phyloP scores from a whole-genome alignment of 148 eudicot species.

The Rhododendron kiyosumense region DNA sequence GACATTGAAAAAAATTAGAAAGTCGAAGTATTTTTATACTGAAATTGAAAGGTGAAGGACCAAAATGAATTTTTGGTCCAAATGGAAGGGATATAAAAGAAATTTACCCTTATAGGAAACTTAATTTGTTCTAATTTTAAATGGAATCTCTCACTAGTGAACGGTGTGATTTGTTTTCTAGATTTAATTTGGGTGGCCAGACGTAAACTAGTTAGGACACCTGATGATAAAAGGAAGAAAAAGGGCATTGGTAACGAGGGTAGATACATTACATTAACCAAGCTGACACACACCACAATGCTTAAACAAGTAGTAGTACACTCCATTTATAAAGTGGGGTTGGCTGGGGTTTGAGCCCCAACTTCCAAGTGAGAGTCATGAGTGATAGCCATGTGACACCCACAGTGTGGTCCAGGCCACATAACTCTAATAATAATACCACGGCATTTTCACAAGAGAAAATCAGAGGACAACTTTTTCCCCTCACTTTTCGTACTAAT shows the following conservation, averaged over 20 bases:
- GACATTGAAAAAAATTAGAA: too few relatives aligned
- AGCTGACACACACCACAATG: not conserved
- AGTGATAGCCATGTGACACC: conserved; percentile 35
- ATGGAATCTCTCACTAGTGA: too few relatives aligned
- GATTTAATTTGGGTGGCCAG: rapidly evolving
- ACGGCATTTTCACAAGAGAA: not conserved
- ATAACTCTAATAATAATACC: not conserved
- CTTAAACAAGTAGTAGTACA: not conserved
- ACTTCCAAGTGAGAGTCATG: conserved; percentile 8
- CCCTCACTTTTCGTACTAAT: not conserved
- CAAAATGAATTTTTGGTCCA: too few relatives aligned
- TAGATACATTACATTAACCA: not conserved
- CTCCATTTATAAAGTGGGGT: not conserved
- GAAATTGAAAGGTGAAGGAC: too few relatives aligned
- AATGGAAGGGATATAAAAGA: too few relatives aligned
- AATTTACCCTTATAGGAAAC: too few relatives aligned
- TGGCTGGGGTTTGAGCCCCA: not conserved
- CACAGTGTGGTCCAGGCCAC: conserved; percentile 19
- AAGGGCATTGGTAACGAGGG: not conserved
- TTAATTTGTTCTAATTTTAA: too few relatives aligned
- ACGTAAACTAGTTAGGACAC: too few relatives aligned
- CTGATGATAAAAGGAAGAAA: too few relatives aligned
- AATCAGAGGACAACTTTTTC: not conserved
- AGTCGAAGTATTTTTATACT: too few relatives aligned
- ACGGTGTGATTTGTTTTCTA: too few relatives aligned